Percentiles rank a stretch among this genome's conserved stretches.
Evolutionary conservation across 2,329 filamentous ascomycete genomes (phyloP).

Genomic region (Ilyonectria robusta): DNA sequence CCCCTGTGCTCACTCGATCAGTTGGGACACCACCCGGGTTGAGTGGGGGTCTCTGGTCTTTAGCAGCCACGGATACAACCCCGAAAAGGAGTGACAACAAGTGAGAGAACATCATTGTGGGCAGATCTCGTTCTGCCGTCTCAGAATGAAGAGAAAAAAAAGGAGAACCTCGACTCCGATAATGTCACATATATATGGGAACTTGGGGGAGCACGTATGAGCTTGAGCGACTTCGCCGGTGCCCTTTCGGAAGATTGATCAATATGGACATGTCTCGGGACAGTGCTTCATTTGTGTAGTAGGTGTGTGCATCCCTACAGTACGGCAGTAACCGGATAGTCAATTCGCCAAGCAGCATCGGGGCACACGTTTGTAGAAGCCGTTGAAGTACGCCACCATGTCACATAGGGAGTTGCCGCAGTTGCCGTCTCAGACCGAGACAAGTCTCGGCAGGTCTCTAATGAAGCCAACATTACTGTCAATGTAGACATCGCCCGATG

Average conservation of each 20-base stretch:
- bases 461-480: neutral
- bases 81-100: conserved; percentile 34
- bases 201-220: conserved; percentile 4
- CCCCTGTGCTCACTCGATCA: conserved; percentile 21
- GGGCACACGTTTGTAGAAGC: conserved; percentile 17
- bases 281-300: conserved; percentile 36
- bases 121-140: neutral
- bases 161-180: neutral
- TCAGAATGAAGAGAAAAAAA: conserved; percentile 2
- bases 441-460: neutral
- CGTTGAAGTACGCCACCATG: conserved; percentile 15
- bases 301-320: conserved; percentile 27
- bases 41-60: conserved; percentile 23
- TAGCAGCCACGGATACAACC: conserved; percentile 23
- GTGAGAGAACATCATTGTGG: conserved; percentile 37
- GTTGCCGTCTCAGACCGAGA: neutral
- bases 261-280: conserved; percentile 37
- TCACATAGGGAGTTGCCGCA: conserved; percentile 11
- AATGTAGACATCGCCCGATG: too few species aligned
- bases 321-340: conserved; percentile 30
- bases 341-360: conserved; percentile 24
- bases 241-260: conserved; percentile 43
- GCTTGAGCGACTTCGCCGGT: conserved; percentile 21
- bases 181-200: conserved; percentile 12
- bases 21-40: conserved; percentile 3